A percentile compares a stretch with the other conserved stretches of the same genome.
Conservation (phyloP, 2,329 filamentous ascomycete genomes). For the Clonostachys byssicola region DNA sequence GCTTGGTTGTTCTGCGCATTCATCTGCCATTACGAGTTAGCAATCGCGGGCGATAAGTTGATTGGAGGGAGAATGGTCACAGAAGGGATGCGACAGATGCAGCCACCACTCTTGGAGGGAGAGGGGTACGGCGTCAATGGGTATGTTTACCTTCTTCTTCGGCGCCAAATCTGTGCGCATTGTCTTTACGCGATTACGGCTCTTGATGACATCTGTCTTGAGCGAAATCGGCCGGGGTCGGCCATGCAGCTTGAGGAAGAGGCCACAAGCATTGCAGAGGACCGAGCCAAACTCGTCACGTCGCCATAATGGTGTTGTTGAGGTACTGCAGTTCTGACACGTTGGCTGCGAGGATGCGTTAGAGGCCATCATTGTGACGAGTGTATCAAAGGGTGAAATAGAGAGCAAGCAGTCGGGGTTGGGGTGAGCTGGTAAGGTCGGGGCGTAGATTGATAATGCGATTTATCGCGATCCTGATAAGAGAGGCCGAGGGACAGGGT, state of each 20-base stretch:
- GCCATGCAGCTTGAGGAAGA: constrained; percentile 96
- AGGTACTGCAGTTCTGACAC: constrained; percentile 94
- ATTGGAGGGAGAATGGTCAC: too few relatives aligned
- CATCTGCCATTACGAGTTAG: neutral
- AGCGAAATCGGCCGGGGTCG: constrained; percentile 89
- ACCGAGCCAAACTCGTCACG: constrained; percentile 94
- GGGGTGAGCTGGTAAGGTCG: neutral
- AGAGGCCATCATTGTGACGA: constrained; percentile 40
- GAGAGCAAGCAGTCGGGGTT: constrained; percentile 3
- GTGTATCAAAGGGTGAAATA: constrained; percentile 12
- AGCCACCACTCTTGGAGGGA: too few relatives aligned
- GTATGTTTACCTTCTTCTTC: constrained; percentile 70
- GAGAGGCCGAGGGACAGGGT: constrained; percentile 11
- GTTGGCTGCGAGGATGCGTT: constrained; percentile 76
- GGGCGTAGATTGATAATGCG: constrained; percentile 11
- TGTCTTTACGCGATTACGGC: constrained; percentile 95
- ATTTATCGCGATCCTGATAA: constrained; percentile 32
- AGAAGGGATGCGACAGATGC: too few relatives aligned
- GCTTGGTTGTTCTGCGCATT: constrained; percentile 8
- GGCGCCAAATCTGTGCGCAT: constrained; percentile 71
- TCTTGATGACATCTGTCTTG: constrained; percentile 99
- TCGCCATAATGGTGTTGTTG: constrained; percentile 94
- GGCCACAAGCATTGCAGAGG: constrained; percentile 95
- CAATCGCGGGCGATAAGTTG: neutral
- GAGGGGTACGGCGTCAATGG: neutral